Percentiles rank a stretch among this genome's conserved stretches.
Evolutionary conservation across 2,329 filamentous ascomycete genomes (phyloP).

Genomic region (Lasiodiplodia theobromae): DNA sequence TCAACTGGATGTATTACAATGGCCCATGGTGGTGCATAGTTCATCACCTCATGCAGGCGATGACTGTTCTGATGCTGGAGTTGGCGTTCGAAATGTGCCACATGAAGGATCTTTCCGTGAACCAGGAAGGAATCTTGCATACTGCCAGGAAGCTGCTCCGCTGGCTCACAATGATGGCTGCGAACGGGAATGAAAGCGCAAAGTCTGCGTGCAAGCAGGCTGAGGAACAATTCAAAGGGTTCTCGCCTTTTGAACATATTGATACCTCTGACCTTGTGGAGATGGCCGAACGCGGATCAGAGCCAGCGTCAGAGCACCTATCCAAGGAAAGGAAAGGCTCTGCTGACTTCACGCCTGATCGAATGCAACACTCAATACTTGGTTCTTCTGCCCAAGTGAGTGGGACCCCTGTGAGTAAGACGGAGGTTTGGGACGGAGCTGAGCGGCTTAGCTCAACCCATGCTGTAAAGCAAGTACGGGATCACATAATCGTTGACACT

Average conservation of each 20-base stretch:
- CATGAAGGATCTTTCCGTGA: constrained; percentile 35
- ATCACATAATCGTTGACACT: not conserved
- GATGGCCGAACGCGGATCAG: constrained; percentile 18
- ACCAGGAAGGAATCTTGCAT: constrained; percentile 33
- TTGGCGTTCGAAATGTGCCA: constrained; percentile 41
- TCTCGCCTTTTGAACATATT: constrained; percentile 12
- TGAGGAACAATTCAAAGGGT: constrained; percentile 9
- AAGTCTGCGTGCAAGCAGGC: constrained; percentile 19
- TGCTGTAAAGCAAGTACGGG: not conserved
- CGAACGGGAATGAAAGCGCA: constrained; percentile 29
- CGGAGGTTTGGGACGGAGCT: not conserved
- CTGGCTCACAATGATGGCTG: constrained; percentile 44
- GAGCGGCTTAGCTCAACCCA: not conserved
- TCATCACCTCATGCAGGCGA: constrained; percentile 50
- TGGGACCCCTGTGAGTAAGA: not conserved
- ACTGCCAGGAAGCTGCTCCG: constrained; percentile 42
- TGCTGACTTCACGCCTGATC: not conserved
- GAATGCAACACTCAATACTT: not conserved
- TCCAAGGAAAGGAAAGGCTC: not conserved
- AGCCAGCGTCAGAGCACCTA: not conserved
- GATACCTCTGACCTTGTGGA: constrained; percentile 12
- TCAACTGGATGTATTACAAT: constrained; percentile 38
- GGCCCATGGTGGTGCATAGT: constrained; percentile 52
- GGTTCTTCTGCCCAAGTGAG: not conserved
- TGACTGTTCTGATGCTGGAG: constrained; percentile 47